These are phyloP conservation scores for Annulohypoxylon bovei DNA, from an alignment of 495 filamentous ascomycete genomes.

Conservation along the genomic window DNA sequence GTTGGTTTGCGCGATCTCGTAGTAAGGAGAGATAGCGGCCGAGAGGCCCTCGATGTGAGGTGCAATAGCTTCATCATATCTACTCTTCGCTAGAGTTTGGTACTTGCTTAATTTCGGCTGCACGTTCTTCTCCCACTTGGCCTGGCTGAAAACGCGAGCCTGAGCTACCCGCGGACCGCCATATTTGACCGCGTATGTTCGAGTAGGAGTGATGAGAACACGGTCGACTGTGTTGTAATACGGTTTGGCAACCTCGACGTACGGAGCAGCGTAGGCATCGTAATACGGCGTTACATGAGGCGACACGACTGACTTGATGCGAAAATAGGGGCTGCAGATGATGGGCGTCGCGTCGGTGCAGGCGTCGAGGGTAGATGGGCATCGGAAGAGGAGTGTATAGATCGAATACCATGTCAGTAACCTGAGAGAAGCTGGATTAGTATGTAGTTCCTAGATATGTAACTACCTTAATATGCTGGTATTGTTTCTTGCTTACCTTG, in stretches of 20 bases:
- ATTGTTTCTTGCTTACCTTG: slow-evolving; percentile 62
- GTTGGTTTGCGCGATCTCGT: slow-evolving; percentile 68
- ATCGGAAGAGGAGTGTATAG: slow-evolving; percentile 80
- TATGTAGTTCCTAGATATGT: neutral
- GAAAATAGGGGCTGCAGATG: slow-evolving; percentile 87
- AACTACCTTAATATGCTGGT: neutral
- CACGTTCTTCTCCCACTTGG: slow-evolving; percentile 80
- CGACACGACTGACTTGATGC: slow-evolving; percentile 69
- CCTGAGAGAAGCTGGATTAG: slow-evolving; percentile 55
- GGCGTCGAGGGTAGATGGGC: slow-evolving; percentile 73
- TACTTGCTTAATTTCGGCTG: slow-evolving; percentile 76
- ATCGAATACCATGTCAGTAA: slow-evolving; percentile 87
- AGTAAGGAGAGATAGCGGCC: slow-evolving; percentile 72
- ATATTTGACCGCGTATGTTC: slow-evolving; percentile 72
- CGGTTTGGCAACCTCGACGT: slow-evolving; percentile 78
- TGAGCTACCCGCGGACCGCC: slow-evolving; percentile 80
- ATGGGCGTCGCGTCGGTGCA: slow-evolving; percentile 75
- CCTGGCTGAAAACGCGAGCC: slow-evolving; percentile 68
- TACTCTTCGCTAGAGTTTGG: slow-evolving; percentile 64
- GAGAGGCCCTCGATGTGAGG: slow-evolving; percentile 75
- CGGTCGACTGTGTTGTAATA: slow-evolving; percentile 76
- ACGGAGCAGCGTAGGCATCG: slow-evolving; percentile 80
- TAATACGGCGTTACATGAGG: slow-evolving; percentile 91
- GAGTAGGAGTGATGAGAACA: slow-evolving; percentile 71
- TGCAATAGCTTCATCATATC: slow-evolving; percentile 74